Conservation (phyloP, 2,329 filamentous ascomycete species). For the Cytospora piceae region DNA sequence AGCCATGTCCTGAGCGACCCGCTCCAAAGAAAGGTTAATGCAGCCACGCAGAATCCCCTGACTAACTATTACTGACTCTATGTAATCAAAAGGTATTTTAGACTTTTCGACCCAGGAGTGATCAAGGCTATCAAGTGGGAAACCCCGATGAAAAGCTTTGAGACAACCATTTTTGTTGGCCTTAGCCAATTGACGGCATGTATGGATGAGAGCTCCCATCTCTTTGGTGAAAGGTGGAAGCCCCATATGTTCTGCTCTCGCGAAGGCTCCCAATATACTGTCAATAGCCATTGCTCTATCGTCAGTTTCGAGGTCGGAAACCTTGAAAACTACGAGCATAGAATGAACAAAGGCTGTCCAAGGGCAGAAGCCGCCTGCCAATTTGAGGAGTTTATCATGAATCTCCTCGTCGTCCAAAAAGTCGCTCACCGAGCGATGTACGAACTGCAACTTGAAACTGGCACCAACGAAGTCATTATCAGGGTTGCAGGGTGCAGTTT, state of each 20-base stretch:
- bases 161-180: not conserved
- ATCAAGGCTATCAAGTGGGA: too few relatives aligned
- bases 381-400: not conserved
- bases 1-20: not conserved
- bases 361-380: constrained; percentile 5
- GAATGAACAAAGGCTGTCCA: not conserved
- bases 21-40: not conserved
- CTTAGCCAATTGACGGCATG: not conserved
- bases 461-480: too few relatives aligned
- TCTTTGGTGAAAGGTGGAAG: not conserved
- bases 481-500: not conserved
- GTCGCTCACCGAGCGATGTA: constrained; percentile 8
- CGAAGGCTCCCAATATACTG: not conserved
- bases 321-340: not conserved
- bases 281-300: too few relatives aligned
- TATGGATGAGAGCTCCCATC: not conserved
- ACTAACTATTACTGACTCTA: not conserved
- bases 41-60: not conserved
- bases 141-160: too few relatives aligned
- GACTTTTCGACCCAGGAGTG: too few relatives aligned
- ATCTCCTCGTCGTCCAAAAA: not conserved
- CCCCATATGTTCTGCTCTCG: not conserved
- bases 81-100: not conserved
- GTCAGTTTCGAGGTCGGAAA: not conserved
- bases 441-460: not conserved